Evolutionary conservation across 768 basidiomycete genomes (phyloP).

Genomic region (Mycena latifolia): DNA sequence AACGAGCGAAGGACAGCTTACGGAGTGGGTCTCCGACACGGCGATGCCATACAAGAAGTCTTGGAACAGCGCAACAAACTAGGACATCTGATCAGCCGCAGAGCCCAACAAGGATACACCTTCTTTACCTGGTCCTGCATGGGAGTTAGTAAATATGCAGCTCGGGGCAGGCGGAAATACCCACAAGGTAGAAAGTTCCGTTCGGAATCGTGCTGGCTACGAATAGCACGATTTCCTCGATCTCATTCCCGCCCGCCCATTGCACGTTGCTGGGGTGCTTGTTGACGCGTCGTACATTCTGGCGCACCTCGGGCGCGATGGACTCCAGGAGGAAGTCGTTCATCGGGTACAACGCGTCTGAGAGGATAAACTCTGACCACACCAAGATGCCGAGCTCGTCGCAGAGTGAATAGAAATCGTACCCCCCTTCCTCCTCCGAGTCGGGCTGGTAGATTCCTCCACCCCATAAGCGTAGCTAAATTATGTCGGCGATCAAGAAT

Average conservation of each 20-base stretch:
- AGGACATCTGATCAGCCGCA: neutral
- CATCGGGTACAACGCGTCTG: constrained; percentile 67
- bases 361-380: constrained; percentile 74
- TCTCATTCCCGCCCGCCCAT: constrained; percentile 74
- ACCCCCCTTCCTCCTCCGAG: constrained; percentile 59
- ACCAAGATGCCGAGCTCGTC: constrained; percentile 72
- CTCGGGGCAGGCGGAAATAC: constrained; percentile 37
- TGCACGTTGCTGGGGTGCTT: constrained; percentile 68
- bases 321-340: constrained; percentile 65
- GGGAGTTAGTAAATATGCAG: neutral
- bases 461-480: constrained; percentile 69
- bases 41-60: constrained; percentile 63
- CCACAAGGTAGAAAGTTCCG: constrained; percentile 57
- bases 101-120: neutral
- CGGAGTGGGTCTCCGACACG: constrained; percentile 62
- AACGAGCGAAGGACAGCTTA: constrained; percentile 30
- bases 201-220: constrained; percentile 52
- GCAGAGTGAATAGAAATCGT: constrained; percentile 69
- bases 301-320: constrained; percentile 67
- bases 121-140: constrained; percentile 28
- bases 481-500: neutral
- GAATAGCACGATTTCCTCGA: constrained; percentile 62
- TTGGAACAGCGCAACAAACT: constrained; percentile 66
- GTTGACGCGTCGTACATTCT: constrained; percentile 68
- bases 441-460: constrained; percentile 65